These are phyloP conservation scores for Eucalyptus paniculata DNA, from an alignment of 345 rosid genomes.

Conservation along the genomic window DNA sequence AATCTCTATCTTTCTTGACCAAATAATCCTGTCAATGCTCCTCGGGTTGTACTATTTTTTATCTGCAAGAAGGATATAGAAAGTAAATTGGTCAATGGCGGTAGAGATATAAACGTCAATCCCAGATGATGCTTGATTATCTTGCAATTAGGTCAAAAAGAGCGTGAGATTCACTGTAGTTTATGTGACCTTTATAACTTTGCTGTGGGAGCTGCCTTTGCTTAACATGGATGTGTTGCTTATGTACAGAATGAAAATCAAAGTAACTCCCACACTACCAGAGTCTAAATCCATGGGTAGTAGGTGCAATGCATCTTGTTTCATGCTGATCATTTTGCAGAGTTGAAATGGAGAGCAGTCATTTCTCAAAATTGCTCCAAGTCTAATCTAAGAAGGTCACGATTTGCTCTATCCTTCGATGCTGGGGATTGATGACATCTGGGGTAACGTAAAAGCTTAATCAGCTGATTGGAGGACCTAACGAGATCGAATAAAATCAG, in stretches of 20 bases:
- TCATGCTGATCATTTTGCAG: neutral
- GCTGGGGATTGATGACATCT: neutral
- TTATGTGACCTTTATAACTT: neutral
- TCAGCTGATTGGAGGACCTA: neutral
- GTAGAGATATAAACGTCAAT: neutral
- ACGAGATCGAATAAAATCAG: neutral
- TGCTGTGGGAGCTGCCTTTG: neutral
- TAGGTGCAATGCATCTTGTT: neutral
- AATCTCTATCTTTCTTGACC: neutral
- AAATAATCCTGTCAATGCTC: neutral
- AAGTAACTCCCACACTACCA: neutral
- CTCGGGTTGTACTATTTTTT: neutral
- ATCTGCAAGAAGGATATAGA: neutral
- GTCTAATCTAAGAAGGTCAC: neutral
- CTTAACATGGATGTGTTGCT: neutral
- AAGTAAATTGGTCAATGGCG: neutral
- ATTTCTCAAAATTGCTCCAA: neutral
- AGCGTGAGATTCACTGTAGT: neutral
- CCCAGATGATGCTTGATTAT: neutral
- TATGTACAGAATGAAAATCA: neutral
- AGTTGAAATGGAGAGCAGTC: neutral
- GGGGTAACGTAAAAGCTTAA: neutral
- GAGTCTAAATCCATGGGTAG: neutral
- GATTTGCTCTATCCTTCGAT: neutral
- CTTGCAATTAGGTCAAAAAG: neutral